Base-by-base conservation (phyloP, 805 yeast species). In the Barnettozyma botsteinii region DNA sequence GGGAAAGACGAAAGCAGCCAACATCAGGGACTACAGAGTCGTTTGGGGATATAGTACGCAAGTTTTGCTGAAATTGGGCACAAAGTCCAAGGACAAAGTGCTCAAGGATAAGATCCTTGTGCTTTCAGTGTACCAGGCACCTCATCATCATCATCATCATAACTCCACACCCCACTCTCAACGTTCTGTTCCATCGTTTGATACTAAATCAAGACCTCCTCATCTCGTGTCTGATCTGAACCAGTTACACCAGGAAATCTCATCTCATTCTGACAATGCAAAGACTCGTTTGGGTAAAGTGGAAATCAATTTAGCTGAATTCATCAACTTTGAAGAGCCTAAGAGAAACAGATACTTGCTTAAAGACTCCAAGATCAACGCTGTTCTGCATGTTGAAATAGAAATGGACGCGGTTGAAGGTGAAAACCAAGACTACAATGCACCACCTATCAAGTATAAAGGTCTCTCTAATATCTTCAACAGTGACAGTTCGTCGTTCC, bases 361-460 rank as follows among this genome's bases (percentile, higher is more conserved):
- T 27, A 81, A 81, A 51, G 73, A 85, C 21, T 82, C 95, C 2
- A 85, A 86, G 49, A 77, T 91, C 15, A 91, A 91, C 58, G 81
- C 94, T 3, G 82, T 86, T n/a, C 60, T 83, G 29, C 79, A 73
- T 44, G 45, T 86, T 31, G 70, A 80, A 2, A 64, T 85, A n/a
- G 65, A 67, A 5, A 59, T 84, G 49, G 68, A 65, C 31, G 53
- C 67, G 32, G 48, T 64, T 25, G 61, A 69, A 49, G 75, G 75
- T n/a, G 52, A 68, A 52, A 50, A 68, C 48, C 39, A 63, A 43
- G 51, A 77, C 64, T 47, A 69, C 56, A 39, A 64, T 52, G 47
- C 73, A 44, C 67, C 67, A 46, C 47, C 68, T 41, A 35, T 70
- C 64, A 45, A 44, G 15, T 75, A 75, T 39, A 72, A 74, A 5